Conservation (phyloP, 768 basidiomycete species). For the Lactifluus echinatus region DNA sequence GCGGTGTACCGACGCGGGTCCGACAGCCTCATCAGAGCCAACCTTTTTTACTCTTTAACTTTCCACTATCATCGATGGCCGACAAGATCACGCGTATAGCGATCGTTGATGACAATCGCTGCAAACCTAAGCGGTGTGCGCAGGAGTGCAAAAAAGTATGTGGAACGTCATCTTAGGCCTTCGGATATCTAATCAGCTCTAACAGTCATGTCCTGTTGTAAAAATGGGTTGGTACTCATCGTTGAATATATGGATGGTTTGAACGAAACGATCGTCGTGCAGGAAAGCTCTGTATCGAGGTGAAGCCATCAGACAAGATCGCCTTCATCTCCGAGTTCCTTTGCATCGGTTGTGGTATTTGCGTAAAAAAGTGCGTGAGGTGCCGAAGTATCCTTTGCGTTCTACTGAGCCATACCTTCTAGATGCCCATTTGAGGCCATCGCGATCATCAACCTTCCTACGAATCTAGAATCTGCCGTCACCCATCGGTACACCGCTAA, state of each 20-base stretch:
- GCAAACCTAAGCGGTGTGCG: conserved; percentile 94
- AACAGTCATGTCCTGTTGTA: conserved; percentile 87
- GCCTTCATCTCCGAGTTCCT: conserved; percentile 98
- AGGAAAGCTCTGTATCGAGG: conserved; percentile 99
- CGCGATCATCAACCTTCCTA: conserved; percentile 96
- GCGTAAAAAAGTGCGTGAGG: conserved; percentile 86
- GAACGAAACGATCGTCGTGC: neutral
- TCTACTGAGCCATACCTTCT: neutral
- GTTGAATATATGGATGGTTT: neutral
- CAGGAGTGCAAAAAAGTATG: conserved; percentile 96
- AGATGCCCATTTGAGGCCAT: conserved; percentile 99
- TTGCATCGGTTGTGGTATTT: conserved; percentile 99
- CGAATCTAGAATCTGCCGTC: conserved; percentile 90
- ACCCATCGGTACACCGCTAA: conserved; percentile 99
- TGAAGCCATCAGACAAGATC: conserved; percentile 92
- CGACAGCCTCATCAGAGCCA: neutral
- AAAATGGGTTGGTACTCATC: conserved; percentile 69
- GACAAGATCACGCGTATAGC: conserved; percentile 99
- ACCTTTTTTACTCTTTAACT: neutral
- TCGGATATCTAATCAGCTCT: conserved; percentile 9
- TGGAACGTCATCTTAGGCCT: conserved; percentile 9
- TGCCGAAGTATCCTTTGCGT: neutral
- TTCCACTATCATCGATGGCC: conserved; percentile 41
- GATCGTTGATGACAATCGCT: conserved; percentile 84
- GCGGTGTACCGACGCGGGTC: neutral